phyloP scores from a whole-genome alignment of 345 rosid genomes.

The Eucalyptus lansdowneana region DNA sequence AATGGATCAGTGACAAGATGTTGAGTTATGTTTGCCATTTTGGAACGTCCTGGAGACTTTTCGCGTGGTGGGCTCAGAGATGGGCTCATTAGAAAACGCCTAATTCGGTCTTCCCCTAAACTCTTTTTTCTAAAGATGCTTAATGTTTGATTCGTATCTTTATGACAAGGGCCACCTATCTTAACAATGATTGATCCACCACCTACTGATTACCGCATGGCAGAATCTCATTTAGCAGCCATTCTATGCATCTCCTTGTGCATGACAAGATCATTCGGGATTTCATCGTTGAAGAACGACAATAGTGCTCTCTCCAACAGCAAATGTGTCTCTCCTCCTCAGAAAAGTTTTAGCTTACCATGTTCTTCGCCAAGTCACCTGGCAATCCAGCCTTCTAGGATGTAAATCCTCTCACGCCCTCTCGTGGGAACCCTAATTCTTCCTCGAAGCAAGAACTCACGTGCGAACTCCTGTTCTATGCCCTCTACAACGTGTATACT shows the following conservation, averaged over 20 bases:
- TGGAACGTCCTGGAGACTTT: neutral
- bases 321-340: neutral
- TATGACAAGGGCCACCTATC: neutral
- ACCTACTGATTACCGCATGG: neutral
- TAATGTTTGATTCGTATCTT: neutral
- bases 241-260: neutral
- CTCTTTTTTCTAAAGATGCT: neutral
- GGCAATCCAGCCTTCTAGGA: neutral
- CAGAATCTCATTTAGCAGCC: neutral
- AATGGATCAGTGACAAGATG: neutral
- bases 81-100: neutral
- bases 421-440: neutral
- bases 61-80: neutral
- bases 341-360: neutral
- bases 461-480: neutral
- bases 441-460: neutral
- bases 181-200: neutral
- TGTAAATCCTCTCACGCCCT: neutral
- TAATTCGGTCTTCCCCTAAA: neutral
- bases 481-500: neutral
- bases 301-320: neutral
- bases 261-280: neutral
- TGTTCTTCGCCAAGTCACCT: neutral
- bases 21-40: neutral
- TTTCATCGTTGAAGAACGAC: neutral